Evolutionary conservation across 1,284 basidiomycete species (phyloP), one percentile per base, ranked within the genome.

Genomic region (Lentinus polychrous): DNA sequence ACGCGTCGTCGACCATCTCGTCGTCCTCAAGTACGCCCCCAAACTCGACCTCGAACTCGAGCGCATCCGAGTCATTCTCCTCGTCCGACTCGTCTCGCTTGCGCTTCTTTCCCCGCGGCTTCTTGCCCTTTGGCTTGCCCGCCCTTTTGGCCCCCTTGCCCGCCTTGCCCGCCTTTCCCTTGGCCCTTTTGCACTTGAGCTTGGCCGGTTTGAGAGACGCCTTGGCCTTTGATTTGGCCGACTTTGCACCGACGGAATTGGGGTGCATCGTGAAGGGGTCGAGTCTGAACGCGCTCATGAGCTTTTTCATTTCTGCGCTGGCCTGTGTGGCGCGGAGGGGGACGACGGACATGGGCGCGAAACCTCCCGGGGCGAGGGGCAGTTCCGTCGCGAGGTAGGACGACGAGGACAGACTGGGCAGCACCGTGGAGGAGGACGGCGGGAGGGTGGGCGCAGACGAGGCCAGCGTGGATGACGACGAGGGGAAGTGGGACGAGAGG

Each of bases 281-380:
- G 54, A 88, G 73, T 8, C 86, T 75, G 62, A 88, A 86, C 11
- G 81, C 78, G 48, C 75, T 74, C 85, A 88, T 88, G 77, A 86
- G 78, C 45, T 69, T 67, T 45, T 78, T 75, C 85, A 86, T 86
- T 37, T 74, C 72, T 41, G 73, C 70, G 52, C 74, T 72, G 1
- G 83, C 84, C 55, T 84, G 78, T 0, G 81, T 85, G 11, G 85
- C 84, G 42, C 85, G 81, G 8, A 86, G 73, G 4, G 85, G 84
- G 0, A 86, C 83, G 59, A 83, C 79, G 37, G 78, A 76, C 27
- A 80, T 62, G 49, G 49, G 44, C 32, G 55, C 51, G 40, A 46
- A 48, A 38, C 39, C 39, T 5, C 22, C 17, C 5, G 35, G 35
- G 18, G n/a, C 14, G 14, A 37, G 35, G 5, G 35, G 35, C 6